Evolutionary conservation across 164 flowering plant genomes (phyloP), one percentile per base, ranked within the genome.

Genomic region (Liriodendron chinense): DNA sequence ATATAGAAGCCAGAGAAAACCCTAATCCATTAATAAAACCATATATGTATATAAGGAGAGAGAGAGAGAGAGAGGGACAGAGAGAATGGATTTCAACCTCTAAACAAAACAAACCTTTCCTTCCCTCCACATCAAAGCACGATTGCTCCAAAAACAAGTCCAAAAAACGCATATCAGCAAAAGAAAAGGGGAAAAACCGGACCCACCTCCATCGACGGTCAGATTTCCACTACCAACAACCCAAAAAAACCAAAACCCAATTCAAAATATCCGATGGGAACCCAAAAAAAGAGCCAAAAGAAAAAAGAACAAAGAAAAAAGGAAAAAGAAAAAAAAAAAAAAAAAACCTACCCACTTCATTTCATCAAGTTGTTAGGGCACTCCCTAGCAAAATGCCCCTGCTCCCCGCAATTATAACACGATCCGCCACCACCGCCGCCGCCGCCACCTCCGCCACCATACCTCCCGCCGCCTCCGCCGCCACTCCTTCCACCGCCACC

Each of bases 401-500:
- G 49, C 22, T 57, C 76, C 16, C 82, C 82, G 28, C 82, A 79
- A 49, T 47, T 76, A 65, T 74, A 10, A 74, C 82, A 64, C 68
- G 74, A 47, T 76, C 57, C 75, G 3, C 59, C 73, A 9, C 85
- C 80, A 0, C 16, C 21, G 12, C 67, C 79, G 5, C 82, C 83
- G 7, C 76, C 77, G 21, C 68, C 70, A 5, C 81, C 77, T 7
- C 82, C 70, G n/a, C 82, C 75, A 2, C 79, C 81, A 85, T 84
- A 13, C 82, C 78, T 47, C 25, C 84, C 78, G 47, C 72, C 78
- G 2, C 84, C 79, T 0, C 69, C 48, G 21, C 70, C 21, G 1
- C 70, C 48, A 13, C 72, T n/a, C 18, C 75, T 65, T 6, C 34
- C 25, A 10, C 16, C 66, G 50, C 16, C 74, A 25, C 13, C 25